Percentiles rank a stretch among this genome's conserved stretches.
phyloP scores from a whole-genome alignment of 345 rosid species.

The Barbarea vulgaris region DNA sequence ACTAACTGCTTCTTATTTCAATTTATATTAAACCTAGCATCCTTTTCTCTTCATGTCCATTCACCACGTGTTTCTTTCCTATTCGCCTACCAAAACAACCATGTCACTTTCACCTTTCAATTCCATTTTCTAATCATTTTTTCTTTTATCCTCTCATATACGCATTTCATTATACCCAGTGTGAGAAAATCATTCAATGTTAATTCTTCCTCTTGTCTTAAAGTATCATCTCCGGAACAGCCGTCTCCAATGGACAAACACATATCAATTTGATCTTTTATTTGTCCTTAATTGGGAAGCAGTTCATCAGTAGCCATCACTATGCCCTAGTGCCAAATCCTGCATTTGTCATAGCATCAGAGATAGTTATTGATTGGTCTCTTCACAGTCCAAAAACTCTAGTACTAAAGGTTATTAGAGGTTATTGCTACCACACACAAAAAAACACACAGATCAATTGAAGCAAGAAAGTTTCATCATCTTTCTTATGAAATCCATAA shows the following conservation, averaged over 20 bases:
- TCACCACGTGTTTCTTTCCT: slow-evolving; percentile 38
- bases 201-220: slow-evolving; percentile 38
- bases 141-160: slow-evolving; percentile 24
- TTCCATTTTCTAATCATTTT: slow-evolving; percentile 29
- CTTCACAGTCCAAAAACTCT: slow-evolving; percentile 13
- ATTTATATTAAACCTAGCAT: slow-evolving; percentile 57
- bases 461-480: slow-evolving; percentile 28
- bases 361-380: slow-evolving; percentile 32
- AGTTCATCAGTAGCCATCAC: slow-evolving; percentile 40
- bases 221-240: slow-evolving; percentile 33
- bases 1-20: slow-evolving; percentile 47
- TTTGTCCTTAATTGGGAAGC: slow-evolving; percentile 35
- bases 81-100: slow-evolving; percentile 42
- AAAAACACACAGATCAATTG: neutral
- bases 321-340: slow-evolving; percentile 34
- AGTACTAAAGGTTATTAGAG: neutral
- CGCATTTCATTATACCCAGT: slow-evolving; percentile 25
- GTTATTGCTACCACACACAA: neutral
- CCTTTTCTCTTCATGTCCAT: slow-evolving; percentile 34
- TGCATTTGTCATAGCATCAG: slow-evolving; percentile 31
- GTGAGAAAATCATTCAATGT: slow-evolving; percentile 22
- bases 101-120: slow-evolving; percentile 44
- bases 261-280: slow-evolving; percentile 28
- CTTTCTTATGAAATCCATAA: slow-evolving; percentile 23
- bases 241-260: slow-evolving; percentile 32